Conservation (phyloP, 2,329 filamentous ascomycete species). For the Fusarium sp. region DNA sequence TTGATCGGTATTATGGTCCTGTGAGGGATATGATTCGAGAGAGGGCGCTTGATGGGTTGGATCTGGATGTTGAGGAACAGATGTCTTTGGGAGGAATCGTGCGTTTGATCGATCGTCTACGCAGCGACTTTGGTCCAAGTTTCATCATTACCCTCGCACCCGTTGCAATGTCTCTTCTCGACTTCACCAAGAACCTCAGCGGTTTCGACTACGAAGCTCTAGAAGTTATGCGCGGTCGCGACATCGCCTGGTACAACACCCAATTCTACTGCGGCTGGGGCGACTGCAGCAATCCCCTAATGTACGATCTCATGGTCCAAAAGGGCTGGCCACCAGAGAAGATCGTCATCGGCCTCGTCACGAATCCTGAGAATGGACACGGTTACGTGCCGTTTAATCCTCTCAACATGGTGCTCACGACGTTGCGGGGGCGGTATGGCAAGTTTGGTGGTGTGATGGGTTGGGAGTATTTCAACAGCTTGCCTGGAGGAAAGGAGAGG, state of each 20-base stretch:
- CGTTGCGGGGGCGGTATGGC: constrained; percentile 64
- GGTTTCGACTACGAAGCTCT: constrained; percentile 85
- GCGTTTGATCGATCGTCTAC: constrained; percentile 73
- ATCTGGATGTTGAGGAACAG: constrained; percentile 83
- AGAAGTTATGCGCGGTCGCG: constrained; percentile 71
- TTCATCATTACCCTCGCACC: constrained; percentile 87
- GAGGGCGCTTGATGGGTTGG: constrained; percentile 74
- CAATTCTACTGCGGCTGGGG: constrained; percentile 97
- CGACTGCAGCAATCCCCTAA: constrained; percentile 56
- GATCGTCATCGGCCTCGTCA: constrained; percentile 84
- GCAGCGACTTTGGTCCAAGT: constrained; percentile 72
- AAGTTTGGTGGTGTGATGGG: constrained; percentile 90
- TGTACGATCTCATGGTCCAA: constrained; percentile 64
- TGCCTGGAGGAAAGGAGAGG: constrained; percentile 69
- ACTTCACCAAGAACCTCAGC: constrained; percentile 70
- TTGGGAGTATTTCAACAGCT: constrained; percentile 93
- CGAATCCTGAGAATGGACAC: constrained; percentile 78
- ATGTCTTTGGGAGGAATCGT: constrained; percentile 75
- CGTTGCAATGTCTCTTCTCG: constrained; percentile 77
- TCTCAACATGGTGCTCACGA: constrained; percentile 55
- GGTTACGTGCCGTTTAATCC: constrained; percentile 63
- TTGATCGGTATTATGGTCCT: constrained; percentile 79
- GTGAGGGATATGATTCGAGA: constrained; percentile 72
- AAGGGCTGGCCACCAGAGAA: constrained; percentile 78
- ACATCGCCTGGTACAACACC: constrained; percentile 87